A percentile compares a stretch with the other conserved stretches of the same genome.
Evolutionary conservation across 257 asterid genomes (phyloP).

Genomic region (Solanum dulcamara): DNA sequence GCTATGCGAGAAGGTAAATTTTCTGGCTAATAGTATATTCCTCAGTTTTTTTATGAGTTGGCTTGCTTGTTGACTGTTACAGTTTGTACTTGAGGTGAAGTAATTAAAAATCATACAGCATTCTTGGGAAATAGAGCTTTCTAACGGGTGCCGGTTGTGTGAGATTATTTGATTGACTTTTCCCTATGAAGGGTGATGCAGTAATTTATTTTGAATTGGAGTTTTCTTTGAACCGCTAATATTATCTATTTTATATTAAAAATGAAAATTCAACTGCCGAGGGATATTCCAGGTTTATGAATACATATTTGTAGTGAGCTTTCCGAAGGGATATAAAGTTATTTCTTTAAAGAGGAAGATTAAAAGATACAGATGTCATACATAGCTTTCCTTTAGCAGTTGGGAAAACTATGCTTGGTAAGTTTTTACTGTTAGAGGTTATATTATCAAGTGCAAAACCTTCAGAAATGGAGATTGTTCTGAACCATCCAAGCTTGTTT

Average conservation of each 20-base stretch:
- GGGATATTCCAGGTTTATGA: not conserved
- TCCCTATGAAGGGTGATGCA: not conserved
- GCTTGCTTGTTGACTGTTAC: not conserved
- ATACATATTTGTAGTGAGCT: not conserved
- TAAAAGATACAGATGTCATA: not conserved
- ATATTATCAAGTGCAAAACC: not conserved
- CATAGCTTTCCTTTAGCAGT: not conserved
- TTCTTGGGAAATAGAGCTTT: not conserved
- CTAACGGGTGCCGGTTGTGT: not conserved
- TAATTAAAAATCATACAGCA: not conserved
- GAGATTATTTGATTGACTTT: not conserved
- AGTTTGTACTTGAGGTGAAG: not conserved
- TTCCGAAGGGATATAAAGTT: not conserved
- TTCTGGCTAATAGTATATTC: not conserved
- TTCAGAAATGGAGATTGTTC: not conserved
- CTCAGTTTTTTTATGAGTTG: not conserved
- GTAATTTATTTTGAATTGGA: not conserved
- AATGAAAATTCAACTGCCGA: not conserved
- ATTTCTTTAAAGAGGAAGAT: not conserved
- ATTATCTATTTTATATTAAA: not conserved
- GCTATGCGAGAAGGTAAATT: slow-evolving; percentile 34
- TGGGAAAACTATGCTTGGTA: not conserved
- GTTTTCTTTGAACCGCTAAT: not conserved
- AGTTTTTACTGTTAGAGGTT: not conserved
- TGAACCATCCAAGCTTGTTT: not conserved